These are phyloP conservation scores for Populus euphratica DNA, from an alignment of 345 rosid species.

Conservation along the genomic window DNA sequence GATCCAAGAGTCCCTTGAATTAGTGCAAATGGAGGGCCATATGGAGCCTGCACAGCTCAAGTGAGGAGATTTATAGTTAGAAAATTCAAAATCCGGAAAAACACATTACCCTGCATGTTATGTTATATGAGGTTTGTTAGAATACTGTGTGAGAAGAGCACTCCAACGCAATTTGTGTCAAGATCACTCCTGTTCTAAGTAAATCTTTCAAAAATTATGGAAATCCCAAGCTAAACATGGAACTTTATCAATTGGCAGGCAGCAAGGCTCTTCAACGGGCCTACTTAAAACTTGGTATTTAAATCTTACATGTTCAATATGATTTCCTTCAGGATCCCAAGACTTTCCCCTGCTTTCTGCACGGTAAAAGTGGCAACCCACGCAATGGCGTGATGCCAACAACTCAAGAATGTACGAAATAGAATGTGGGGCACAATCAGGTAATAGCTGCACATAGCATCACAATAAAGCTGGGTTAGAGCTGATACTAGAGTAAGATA, in stretches of 20 bases:
- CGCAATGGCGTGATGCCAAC: slow-evolving; percentile 62
- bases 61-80: slow-evolving; percentile 1
- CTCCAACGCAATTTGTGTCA: background rate
- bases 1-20: slow-evolving; percentile 83
- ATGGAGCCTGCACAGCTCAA: slow-evolving; percentile 50
- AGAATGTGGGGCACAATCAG: slow-evolving; percentile 89
- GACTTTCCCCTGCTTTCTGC: slow-evolving; percentile 69
- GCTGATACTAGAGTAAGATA: background rate
- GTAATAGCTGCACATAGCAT: slow-evolving; percentile 63
- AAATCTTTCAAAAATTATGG: background rate
- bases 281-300: background rate
- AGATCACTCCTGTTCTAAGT: slow-evolving; percentile 2
- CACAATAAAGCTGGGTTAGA: background rate
- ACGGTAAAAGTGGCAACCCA: slow-evolving; percentile 85
- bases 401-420: slow-evolving; percentile 71
- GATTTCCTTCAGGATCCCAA: slow-evolving; percentile 85
- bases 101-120: background rate
- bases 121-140: background rate
- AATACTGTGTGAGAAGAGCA: background rate
- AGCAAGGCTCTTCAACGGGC: background rate
- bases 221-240: background rate
- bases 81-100: background rate
- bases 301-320: slow-evolving; percentile 51
- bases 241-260: background rate
- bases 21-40: slow-evolving; percentile 84